These are phyloP conservation scores for Nepenthes mirabilis DNA, from an alignment of 148 eudicot species.

Conservation along the genomic window DNA sequence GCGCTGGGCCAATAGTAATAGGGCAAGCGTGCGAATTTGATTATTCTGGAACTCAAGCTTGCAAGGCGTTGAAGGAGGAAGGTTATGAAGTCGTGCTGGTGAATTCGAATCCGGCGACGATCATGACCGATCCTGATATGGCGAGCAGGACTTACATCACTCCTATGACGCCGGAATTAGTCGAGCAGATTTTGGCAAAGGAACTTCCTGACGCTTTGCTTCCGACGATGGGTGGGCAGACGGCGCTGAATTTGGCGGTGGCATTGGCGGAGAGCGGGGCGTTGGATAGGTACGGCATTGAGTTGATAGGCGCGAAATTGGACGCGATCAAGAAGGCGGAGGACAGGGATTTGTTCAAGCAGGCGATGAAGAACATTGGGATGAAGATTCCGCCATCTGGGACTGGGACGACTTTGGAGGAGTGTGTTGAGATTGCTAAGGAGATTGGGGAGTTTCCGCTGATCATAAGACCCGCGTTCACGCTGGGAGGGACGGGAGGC, in stretches of 20 bases:
- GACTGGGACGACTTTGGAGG: slow-evolving; percentile 64
- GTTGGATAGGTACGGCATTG: slow-evolving; percentile 60
- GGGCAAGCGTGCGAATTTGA: slow-evolving; percentile 99
- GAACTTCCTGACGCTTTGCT: slow-evolving; percentile 90
- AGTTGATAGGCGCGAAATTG: slow-evolving; percentile 85
- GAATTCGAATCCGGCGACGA: slow-evolving; percentile 95
- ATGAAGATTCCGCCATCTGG: slow-evolving; percentile 93
- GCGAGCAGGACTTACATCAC: slow-evolving; percentile 88
- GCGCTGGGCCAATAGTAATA: slow-evolving; percentile 95
- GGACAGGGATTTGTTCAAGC: slow-evolving; percentile 86
- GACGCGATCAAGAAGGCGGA: slow-evolving; percentile 95
- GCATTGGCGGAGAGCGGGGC: slow-evolving; percentile 84
- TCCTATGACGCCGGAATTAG: slow-evolving; percentile 82
- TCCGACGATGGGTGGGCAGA: slow-evolving; percentile 99
- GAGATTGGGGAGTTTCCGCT: slow-evolving; percentile 82
- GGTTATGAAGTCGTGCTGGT: slow-evolving; percentile 82
- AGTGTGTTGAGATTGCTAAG: slow-evolving; percentile 61
- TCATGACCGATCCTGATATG: slow-evolving; percentile 95
- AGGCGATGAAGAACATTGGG: slow-evolving; percentile 90
- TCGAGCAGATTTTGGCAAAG: slow-evolving; percentile 70
- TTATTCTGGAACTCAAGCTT: slow-evolving; percentile 97
- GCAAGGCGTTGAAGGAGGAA: slow-evolving; percentile 89
- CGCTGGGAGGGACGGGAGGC: slow-evolving; percentile 93
- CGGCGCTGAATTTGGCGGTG: slow-evolving; percentile 90
- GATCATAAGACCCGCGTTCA: slow-evolving; percentile 88